Conservation (phyloP, 768 basidiomycete genomes). For the Coprinopsis strossmayeri region DNA sequence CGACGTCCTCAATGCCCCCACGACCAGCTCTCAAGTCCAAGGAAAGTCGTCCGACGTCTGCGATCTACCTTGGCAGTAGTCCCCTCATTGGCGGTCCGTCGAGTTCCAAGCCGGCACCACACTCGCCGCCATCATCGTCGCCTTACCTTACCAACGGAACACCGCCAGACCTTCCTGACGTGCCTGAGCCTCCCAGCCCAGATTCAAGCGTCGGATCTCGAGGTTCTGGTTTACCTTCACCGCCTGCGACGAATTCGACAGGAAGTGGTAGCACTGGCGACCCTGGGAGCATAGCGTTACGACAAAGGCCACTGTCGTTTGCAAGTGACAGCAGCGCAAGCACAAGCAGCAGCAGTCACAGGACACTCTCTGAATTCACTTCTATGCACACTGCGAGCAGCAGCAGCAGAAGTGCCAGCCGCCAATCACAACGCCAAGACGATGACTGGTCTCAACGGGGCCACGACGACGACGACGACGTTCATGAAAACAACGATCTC, state of each 20-base stretch:
- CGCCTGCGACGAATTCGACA: constrained; percentile 81
- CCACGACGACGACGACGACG: constrained; percentile 34
- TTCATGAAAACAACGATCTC: constrained; percentile 39
- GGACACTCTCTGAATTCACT: constrained; percentile 12
- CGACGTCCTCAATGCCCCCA: constrained; percentile 29
- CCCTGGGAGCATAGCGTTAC: constrained; percentile 35
- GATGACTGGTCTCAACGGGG: constrained; percentile 25
- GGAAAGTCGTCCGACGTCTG: constrained; percentile 33
- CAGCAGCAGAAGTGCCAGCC: constrained; percentile 19
- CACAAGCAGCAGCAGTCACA: constrained; percentile 21
- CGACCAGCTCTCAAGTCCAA: constrained; percentile 25
- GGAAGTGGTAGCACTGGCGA: constrained; percentile 74
- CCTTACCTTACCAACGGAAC: constrained; percentile 18
- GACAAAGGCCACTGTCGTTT: constrained; percentile 23
- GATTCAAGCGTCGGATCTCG: constrained; percentile 35
- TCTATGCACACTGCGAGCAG: background rate
- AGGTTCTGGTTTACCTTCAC: constrained; percentile 71
- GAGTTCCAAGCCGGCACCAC: constrained; percentile 18
- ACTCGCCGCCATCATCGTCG: constrained; percentile 19
- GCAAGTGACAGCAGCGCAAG: constrained; percentile 26
- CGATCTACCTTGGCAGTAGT: constrained; percentile 32
- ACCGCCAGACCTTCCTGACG: constrained; percentile 48
- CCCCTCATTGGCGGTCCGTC: constrained; percentile 14
- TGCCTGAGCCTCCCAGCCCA: constrained; percentile 69
- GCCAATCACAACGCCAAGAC: constrained; percentile 25